These are phyloP conservation scores for Phialophora expanda DNA, from an alignment of 2,329 filamentous ascomycete genomes.

Conservation along the genomic window DNA sequence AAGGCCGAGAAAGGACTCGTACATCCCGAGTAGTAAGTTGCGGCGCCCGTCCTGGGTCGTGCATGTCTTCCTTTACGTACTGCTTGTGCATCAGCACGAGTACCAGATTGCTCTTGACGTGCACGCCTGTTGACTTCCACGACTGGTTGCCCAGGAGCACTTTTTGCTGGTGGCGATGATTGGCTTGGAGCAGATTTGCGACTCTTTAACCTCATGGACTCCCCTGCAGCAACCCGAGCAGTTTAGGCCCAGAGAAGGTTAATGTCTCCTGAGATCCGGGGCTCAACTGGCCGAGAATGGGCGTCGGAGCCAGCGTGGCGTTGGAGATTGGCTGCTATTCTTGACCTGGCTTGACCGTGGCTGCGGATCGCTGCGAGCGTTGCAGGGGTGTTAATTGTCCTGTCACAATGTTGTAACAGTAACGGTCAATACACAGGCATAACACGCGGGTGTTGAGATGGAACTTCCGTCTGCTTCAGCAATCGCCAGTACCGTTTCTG, in stretches of 20 bases:
- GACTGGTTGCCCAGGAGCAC: constrained; percentile 25
- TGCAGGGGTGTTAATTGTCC: constrained; percentile 14
- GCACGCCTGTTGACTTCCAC: constrained; percentile 14
- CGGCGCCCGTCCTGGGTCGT: background rate
- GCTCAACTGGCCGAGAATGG: constrained; percentile 13
- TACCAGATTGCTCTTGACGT: background rate
- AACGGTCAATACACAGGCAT: constrained; percentile 23
- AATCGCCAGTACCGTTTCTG: background rate
- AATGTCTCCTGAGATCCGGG: constrained; percentile 7
- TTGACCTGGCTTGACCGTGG: constrained; percentile 18
- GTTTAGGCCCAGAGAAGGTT: constrained; percentile 9
- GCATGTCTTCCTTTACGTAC: background rate
- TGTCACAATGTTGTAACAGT: constrained; percentile 22
- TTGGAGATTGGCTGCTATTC: constrained; percentile 24
- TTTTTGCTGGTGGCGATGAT: constrained; percentile 2
- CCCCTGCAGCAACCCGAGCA: constrained; percentile 28
- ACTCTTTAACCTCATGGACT: constrained; percentile 11
- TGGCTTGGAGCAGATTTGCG: constrained; percentile 8
- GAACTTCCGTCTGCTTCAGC: background rate
- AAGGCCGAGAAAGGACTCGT: background rate
- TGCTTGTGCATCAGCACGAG: constrained; percentile 4
- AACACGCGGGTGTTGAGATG: constrained; percentile 1
- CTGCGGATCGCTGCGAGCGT: constrained; percentile 19
- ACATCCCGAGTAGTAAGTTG: background rate
- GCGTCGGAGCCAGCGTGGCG: constrained; percentile 15